Base-by-base conservation (phyloP, 2,329 filamentous ascomycete species). In the Chrysosporium queenslandicum region DNA sequence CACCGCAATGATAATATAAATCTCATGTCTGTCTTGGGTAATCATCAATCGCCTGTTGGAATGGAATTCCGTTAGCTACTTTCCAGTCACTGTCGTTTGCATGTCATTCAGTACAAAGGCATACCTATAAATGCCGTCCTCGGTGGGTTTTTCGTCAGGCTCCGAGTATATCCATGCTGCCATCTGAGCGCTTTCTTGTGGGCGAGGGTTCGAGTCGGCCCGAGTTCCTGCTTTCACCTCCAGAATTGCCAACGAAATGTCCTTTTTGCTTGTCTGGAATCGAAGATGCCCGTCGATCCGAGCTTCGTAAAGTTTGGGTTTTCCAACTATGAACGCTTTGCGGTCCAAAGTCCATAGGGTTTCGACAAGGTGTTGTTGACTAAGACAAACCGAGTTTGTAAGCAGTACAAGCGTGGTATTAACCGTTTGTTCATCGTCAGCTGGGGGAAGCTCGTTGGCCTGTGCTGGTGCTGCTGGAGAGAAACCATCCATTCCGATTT, bases 141-240 rank as follows among this genome's bases (percentile, higher is more conserved):
- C 14, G 12, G 8, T 12, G 8, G 27, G 27, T 30, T 30, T n/a
- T n/a, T n/a, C 27, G 41, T 45, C 49, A 14, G 49, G 49, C 20
- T 52, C 50, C 2, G 25, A 4, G 18, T 16, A 52, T 11, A 53
- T 53, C 52, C 52, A 53, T 36, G 52, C 46, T 2, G 29, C 52
- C 39, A 53, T 49, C 21, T 53, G 45, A 8, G 52, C 37, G 2
- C 34, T 49, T 52, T 52, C 27, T 45, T 42, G 46, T 4, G 20
- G 18, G 14, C 40, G 25, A 20, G 16, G 5, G 11, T 25, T 16
- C 12, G 40, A 4, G 5, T 29, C 30, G 14, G 5, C 2, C 32
- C 20, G 30, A 34, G 40, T 50, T 50, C 1, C 53, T n/a, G n/a
- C 36, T 29, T 36, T 36, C 32, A 36, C 32, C 4, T 36, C 32